Conservation (phyloP, 371 early-diverging fungal genomes). For the Mucor piriformis region DNA sequence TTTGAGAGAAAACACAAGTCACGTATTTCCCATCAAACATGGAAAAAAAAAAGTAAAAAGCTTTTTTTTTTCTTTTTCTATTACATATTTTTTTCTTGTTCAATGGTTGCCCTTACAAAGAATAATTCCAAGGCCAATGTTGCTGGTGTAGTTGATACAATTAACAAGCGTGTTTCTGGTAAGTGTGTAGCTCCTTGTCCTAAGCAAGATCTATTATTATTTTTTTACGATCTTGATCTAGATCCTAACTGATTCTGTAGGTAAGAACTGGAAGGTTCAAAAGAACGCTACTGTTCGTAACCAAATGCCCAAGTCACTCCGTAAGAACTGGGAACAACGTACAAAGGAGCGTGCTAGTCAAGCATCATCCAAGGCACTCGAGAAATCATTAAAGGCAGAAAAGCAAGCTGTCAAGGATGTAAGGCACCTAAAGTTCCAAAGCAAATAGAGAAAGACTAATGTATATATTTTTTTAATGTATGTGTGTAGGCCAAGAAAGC, state of each 20-base stretch:
- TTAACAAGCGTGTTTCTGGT: slow-evolving; percentile 55
- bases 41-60: slow-evolving; percentile 2
- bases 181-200: neutral
- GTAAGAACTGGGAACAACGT: slow-evolving; percentile 57
- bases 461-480: neutral
- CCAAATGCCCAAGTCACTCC: slow-evolving; percentile 58
- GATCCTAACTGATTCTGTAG: slow-evolving; percentile 21
- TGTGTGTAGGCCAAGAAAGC: slow-evolving; percentile 55
- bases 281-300: slow-evolving; percentile 58
- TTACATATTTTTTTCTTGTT: neutral
- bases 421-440: slow-evolving; percentile 14
- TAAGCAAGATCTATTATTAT: neutral
- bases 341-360: slow-evolving; percentile 45
- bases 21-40: neutral
- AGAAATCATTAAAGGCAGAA: slow-evolving; percentile 61
- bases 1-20: neutral
- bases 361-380: slow-evolving; percentile 44
- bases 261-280: slow-evolving; percentile 59
- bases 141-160: slow-evolving; percentile 47
- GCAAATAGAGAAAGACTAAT: no score
- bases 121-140: slow-evolving; percentile 39
- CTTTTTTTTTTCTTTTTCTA: neutral
- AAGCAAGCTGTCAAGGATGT: slow-evolving; percentile 60
- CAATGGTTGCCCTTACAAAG: slow-evolving; percentile 23
- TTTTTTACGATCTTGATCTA: slow-evolving; percentile 1